phyloP scores from a whole-genome alignment of 2,329 filamentous ascomycete species.

The Aschersonia sp. region DNA sequence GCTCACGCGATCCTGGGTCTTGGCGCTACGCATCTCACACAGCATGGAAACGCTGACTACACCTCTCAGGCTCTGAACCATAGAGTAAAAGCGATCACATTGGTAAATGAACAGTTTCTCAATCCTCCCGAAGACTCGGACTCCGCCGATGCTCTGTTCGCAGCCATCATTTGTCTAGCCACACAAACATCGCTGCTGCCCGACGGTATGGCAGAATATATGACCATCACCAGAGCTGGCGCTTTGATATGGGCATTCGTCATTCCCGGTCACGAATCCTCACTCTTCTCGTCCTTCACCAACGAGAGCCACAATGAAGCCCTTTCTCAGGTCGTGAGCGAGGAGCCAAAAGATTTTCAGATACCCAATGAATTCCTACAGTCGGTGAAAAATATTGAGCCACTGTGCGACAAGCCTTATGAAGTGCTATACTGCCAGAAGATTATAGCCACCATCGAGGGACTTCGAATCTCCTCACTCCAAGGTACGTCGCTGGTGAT shows the following conservation, averaged over 20 bases:
- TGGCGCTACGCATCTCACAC: slow-evolving; percentile 20
- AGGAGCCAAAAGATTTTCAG: slow-evolving; percentile 8
- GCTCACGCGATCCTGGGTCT: slow-evolving; percentile 22
- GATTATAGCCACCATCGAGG: slow-evolving; percentile 6
- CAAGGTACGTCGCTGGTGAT: slow-evolving; percentile 5
- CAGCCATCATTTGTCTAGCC: slow-evolving; percentile 17
- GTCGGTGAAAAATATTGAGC: slow-evolving; percentile 7
- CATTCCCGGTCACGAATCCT: slow-evolving; percentile 8
- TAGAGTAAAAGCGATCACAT: slow-evolving; percentile 18
- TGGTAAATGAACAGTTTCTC: slow-evolving; percentile 17
- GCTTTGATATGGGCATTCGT: slow-evolving; percentile 9
- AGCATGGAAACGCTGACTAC: slow-evolving; percentile 12
- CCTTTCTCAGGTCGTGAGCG: slow-evolving; percentile 7
- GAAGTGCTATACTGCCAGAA: slow-evolving; percentile 9
- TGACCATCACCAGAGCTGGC: slow-evolving; percentile 18
- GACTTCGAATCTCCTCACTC: slow-evolving; percentile 6
- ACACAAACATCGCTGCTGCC: slow-evolving; percentile 21
- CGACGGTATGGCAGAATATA: slow-evolving; percentile 22
- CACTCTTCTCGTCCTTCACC: slow-evolving; percentile 10
- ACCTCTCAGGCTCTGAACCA: slow-evolving; percentile 17
- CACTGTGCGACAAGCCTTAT: slow-evolving; percentile 6
- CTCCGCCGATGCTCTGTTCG: slow-evolving; percentile 21
- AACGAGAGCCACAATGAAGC: slow-evolving; percentile 12
- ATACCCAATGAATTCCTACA: slow-evolving; percentile 8
- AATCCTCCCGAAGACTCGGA: slow-evolving; percentile 10